Evolutionary conservation across 208 protist species (phyloP).

Genomic region (Acanthamoeba sp.): DNA sequence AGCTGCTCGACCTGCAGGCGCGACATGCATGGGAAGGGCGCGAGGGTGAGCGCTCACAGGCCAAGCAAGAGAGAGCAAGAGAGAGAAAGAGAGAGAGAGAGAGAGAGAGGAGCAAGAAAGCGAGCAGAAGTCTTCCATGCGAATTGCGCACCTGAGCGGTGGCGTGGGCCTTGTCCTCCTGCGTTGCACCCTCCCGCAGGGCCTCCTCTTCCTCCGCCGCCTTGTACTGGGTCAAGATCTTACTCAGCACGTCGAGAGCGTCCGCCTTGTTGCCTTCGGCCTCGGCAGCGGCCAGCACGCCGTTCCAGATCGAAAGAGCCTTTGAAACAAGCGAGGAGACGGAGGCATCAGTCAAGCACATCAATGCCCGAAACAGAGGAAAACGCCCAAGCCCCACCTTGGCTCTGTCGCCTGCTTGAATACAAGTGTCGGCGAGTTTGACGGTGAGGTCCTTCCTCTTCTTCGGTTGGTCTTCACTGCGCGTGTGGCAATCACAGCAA

Average conservation of each 20-base stretch:
- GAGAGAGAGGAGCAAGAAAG: too few species aligned
- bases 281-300: not conserved
- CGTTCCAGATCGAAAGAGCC: slow-evolving; percentile 26
- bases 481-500: not conserved
- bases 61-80: not conserved
- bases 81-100: too few species aligned
- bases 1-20: slow-evolving; percentile 8
- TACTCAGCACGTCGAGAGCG: not conserved
- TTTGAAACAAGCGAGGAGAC: not conserved
- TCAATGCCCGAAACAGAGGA: not conserved
- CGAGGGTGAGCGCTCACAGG: not conserved
- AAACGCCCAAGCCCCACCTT: not conserved
- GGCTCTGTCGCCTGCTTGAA: slow-evolving; percentile 4
- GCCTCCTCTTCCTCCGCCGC: not conserved
- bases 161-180: slow-evolving; percentile 15
- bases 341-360: too few species aligned
- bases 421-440: slow-evolving; percentile 38
- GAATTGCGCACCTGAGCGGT: not conserved
- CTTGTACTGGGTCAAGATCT: slow-evolving; percentile 18
- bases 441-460: slow-evolving; percentile 5
- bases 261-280: not conserved
- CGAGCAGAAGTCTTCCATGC: not conserved
- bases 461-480: slow-evolving; percentile 52
- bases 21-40: not conserved
- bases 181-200: not conserved